Evolutionary conservation across 2,329 filamentous ascomycete species (phyloP), one percentile per base, ranked within the genome.

Genomic region (Elsinoe perseae): DNA sequence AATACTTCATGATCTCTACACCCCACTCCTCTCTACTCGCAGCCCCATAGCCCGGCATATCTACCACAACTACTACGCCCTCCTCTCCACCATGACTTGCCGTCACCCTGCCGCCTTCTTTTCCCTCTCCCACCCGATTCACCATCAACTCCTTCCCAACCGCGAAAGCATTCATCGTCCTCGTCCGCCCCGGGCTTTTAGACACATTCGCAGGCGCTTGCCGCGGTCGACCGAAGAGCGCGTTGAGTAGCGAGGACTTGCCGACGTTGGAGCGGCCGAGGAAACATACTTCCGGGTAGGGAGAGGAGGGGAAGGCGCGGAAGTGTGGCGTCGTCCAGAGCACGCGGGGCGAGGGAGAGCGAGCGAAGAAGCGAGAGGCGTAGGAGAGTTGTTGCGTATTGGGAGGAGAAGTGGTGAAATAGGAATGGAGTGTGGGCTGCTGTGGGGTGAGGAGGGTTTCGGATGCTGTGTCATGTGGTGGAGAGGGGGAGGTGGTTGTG

Each of bases 41-140:
- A 57, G 80, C 77, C 3, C 85, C 85, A 64, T 88, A 88, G 0
- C 85, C 85, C 1, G 85, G 85, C 79, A 85, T 85, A 67, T 89
- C 85, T 18, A 88, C 73, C 30, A 89, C 74, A 0, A 83, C 77
- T 25, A 86, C 64, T 10, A 56, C 53, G 1, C 53, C 53, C 23
- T 56, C 53, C 28, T 56, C 53, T 23, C 53, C 53, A 14, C 53
- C 53, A 36, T 56, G 53, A 36, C 36, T 46, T 4, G 53, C 53
- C 12, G 38, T 36, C 10, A 56, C 53, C 16, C 25, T 46, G 0
- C 72, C 73, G 0, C 72, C 70, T 54, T 72, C 58, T 66, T 56
- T 60, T 62, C 62, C 50, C 65, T 63, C 56, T 8, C 42, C 60
- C 43, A 57, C 38, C 32, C 21, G 23, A 40, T 57, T 54, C 32